Percentiles rank a stretch among this genome's conserved stretches.
Evolutionary conservation across 768 basidiomycete genomes (phyloP).

Genomic region (Leccinum aurantiacum): DNA sequence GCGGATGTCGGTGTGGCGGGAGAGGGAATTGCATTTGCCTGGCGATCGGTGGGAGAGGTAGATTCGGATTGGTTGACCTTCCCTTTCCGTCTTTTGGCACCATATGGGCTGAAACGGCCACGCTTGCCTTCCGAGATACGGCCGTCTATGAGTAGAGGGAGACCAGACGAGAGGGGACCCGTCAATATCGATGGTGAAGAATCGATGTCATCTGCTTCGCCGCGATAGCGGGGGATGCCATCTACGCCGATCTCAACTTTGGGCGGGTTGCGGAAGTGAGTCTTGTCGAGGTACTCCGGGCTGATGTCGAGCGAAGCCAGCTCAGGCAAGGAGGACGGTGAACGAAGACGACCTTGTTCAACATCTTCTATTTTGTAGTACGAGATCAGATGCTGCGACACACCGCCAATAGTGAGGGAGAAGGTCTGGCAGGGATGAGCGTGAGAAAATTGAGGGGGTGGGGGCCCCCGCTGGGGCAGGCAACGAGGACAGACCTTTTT

Average conservation of each 20-base stretch:
- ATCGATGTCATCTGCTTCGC: constrained; percentile 76
- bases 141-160: constrained; percentile 51
- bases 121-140: constrained; percentile 45
- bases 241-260: constrained; percentile 84
- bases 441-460: constrained; percentile 29
- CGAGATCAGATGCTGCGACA: constrained; percentile 89
- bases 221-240: constrained; percentile 78
- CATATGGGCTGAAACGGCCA: constrained; percentile 47
- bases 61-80: constrained; percentile 30
- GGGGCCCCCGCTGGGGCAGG: neutral
- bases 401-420: constrained; percentile 81
- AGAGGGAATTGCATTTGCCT: constrained; percentile 24
- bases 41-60: constrained; percentile 31
- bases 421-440: constrained; percentile 63
- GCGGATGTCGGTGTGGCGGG: constrained; percentile 33
- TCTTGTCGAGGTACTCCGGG: constrained; percentile 84
- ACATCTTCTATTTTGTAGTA: constrained; percentile 95
- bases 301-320: constrained; percentile 84
- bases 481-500: constrained; percentile 74
- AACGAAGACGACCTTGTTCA: constrained; percentile 79
- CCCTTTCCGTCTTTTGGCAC: constrained; percentile 42
- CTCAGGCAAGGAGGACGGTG: constrained; percentile 86
- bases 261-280: constrained; percentile 88
- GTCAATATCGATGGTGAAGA: constrained; percentile 40
- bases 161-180: constrained; percentile 44